Conservation (phyloP, 768 basidiomycete genomes). For the Termitomyces titanicus region DNA sequence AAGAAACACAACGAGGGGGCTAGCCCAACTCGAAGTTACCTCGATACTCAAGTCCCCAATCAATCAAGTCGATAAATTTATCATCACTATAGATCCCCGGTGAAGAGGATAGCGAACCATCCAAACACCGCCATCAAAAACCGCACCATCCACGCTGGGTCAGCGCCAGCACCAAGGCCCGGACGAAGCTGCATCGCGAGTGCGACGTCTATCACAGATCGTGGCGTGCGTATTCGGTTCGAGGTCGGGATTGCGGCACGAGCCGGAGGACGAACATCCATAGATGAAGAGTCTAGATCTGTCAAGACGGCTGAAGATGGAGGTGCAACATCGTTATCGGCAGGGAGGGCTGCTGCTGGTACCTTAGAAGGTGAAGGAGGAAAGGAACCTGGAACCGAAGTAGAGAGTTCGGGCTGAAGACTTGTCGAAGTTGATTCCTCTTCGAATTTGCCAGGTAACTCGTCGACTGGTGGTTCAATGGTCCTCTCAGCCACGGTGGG, state of each 20-base stretch:
- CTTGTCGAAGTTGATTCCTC: background rate
- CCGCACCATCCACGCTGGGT: constrained; percentile 76
- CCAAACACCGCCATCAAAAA: constrained; percentile 80
- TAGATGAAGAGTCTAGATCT: background rate
- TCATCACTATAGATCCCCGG: constrained; percentile 4
- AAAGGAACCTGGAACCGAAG: background rate
- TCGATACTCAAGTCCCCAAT: background rate
- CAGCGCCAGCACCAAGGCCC: constrained; percentile 65
- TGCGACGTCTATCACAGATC: constrained; percentile 59
- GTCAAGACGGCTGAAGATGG: background rate
- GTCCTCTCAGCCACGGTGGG: background rate
- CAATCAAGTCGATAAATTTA: background rate
- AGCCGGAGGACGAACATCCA: background rate
- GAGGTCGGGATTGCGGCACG: background rate
- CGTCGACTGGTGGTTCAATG: background rate
- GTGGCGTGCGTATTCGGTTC: constrained; percentile 20
- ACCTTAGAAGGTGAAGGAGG: background rate
- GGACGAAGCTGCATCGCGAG: constrained; percentile 78
- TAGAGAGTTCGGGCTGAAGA: background rate
- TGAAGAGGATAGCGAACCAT: constrained; percentile 63
- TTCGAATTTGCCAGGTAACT: background rate
- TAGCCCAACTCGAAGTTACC: background rate
- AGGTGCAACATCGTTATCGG: background rate
- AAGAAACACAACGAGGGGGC: background rate
- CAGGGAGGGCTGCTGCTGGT: background rate